A percentile compares a stretch with the other conserved stretches of the same genome.
These are phyloP conservation scores for Cyclotella baltica DNA, from an alignment of 108 stramenopile genomes.

Conservation along the genomic window DNA sequence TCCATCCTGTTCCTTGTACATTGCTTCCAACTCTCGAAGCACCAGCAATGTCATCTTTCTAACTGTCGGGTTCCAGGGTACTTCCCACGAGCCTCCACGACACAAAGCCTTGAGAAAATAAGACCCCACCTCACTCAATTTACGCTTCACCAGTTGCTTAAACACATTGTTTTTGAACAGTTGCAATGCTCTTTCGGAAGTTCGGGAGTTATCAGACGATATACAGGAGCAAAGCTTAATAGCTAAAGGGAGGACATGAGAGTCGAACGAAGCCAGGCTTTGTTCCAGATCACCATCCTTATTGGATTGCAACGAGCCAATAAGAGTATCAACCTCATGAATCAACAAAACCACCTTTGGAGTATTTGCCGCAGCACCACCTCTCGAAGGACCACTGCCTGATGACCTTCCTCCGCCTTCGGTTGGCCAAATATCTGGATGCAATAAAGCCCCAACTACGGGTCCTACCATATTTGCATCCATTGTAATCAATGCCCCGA, in stretches of 20 bases:
- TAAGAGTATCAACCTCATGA: constrained; percentile 83
- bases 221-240: constrained; percentile 67
- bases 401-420: constrained; percentile 32
- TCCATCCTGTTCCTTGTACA: constrained; percentile 28
- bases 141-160: constrained; percentile 38
- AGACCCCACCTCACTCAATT: constrained; percentile 46
- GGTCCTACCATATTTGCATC: constrained; percentile 53
- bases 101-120: constrained; percentile 69
- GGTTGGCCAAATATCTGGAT: constrained; percentile 77
- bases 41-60: constrained; percentile 84
- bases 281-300: constrained; percentile 23
- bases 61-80: constrained; percentile 90
- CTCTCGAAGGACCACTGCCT: neutral
- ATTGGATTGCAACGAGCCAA: constrained; percentile 49
- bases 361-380: constrained; percentile 60
- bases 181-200: constrained; percentile 76
- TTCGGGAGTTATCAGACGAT: constrained; percentile 81
- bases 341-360: constrained; percentile 81
- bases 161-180: constrained; percentile 73
- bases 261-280: constrained; percentile 31
- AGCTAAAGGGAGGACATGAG: constrained; percentile 40
- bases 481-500: constrained; percentile 57
- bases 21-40: constrained; percentile 43
- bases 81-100: constrained; percentile 48
- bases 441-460: constrained; percentile 60